Conservation (phyloP, 176 grass and related monocot genomes). For the Triticum monococcum region DNA sequence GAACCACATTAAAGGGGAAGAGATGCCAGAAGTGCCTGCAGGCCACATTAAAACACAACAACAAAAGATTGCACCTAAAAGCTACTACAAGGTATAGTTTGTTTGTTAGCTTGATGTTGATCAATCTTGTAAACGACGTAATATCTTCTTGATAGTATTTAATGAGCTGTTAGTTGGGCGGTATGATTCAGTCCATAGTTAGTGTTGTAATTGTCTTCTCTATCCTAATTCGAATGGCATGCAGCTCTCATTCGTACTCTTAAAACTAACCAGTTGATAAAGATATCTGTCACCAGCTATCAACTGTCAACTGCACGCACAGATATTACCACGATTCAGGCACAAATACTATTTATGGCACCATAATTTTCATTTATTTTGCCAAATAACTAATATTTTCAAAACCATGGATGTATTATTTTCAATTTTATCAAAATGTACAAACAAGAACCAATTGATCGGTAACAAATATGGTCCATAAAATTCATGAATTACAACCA, state of each 20-base stretch:
- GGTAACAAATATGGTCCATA: neutral
- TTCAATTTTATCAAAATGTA: neutral
- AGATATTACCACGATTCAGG: neutral
- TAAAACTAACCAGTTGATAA: neutral
- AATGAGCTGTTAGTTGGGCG: neutral
- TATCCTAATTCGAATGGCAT: neutral
- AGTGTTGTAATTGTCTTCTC: neutral
- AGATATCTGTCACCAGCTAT: neutral
- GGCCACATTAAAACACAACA: neutral
- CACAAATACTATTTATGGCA: neutral
- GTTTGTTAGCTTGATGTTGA: no score
- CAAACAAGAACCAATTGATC: neutral
- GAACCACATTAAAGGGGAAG: neutral
- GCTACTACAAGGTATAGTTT: neutral
- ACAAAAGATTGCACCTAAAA: neutral
- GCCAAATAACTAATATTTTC: neutral
- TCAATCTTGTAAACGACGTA: no score
- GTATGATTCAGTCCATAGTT: conserved; percentile 1
- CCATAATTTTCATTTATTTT: neutral
- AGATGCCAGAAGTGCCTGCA: neutral
- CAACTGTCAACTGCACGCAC: neutral
- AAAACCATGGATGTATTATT: neutral
- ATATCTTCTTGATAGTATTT: neutral
- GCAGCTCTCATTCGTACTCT: neutral
- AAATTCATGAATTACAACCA: neutral